Conservation (phyloP, 139 green algal genomes). For the Micromonas pusilla region DNA sequence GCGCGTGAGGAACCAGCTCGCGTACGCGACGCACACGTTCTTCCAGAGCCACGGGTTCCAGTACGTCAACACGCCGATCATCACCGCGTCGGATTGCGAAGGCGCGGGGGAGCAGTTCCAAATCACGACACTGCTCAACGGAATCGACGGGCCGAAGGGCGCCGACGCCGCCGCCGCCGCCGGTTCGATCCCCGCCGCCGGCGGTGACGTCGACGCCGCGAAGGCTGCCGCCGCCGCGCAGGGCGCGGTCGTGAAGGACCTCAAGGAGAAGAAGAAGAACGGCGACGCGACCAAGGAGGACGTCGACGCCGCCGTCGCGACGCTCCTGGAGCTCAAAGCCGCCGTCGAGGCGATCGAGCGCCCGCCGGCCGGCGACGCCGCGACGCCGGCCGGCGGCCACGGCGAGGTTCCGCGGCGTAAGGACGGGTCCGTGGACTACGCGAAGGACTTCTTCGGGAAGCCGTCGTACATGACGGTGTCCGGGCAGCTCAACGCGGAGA, state of each 20-base stretch:
- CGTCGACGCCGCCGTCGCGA: constrained; percentile 23
- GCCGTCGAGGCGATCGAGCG: constrained; percentile 44
- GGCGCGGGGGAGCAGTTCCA: constrained; percentile 98
- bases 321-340: constrained; percentile 48
- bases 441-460: constrained; percentile 88
- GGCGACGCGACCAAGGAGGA: constrained; percentile 21
- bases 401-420: not conserved
- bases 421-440: constrained; percentile 57
- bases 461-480: constrained; percentile 89
- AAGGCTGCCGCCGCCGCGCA: constrained; percentile 51
- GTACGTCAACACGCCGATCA: constrained; percentile 95
- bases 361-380: constrained; percentile 56
- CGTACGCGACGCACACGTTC: constrained; percentile 89
- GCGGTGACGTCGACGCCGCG: constrained; percentile 49
- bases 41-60: constrained; percentile 84
- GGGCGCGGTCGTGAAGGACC: constrained; percentile 13
- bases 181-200: not conserved
- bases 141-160: not conserved
- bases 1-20: constrained; percentile 85
- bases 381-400: constrained; percentile 48
- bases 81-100: constrained; percentile 93
- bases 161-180: not conserved
- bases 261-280: constrained; percentile 15
- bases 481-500: constrained; percentile 80
- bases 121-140: constrained; percentile 47